Conservation (phyloP, 192 early-diverging fungal genomes). For the Gamsiella multidivaricata region DNA sequence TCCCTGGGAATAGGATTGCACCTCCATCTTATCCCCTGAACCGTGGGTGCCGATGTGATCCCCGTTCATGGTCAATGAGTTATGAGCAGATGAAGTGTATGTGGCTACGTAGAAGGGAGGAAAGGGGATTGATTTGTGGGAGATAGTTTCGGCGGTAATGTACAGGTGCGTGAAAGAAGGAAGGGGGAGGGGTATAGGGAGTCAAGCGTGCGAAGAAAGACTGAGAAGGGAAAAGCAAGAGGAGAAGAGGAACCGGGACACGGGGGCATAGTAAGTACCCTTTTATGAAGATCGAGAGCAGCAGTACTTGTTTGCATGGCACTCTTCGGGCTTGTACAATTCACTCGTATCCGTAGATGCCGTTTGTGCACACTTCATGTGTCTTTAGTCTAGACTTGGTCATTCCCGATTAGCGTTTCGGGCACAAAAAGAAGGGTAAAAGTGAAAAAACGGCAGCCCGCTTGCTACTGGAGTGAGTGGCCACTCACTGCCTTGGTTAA, state of each 20-base stretch:
- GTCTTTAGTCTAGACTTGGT: too few relatives aligned
- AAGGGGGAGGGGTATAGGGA: constrained; percentile 5
- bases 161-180: neutral
- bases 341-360: too few relatives aligned
- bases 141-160: neutral
- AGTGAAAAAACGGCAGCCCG: too few relatives aligned
- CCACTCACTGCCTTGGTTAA: too few relatives aligned
- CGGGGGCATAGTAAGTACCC: too few relatives aligned
- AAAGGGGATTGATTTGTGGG: neutral
- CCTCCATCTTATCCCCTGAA: constrained; percentile 23
- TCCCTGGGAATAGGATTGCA: constrained; percentile 21
- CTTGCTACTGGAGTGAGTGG: too few relatives aligned
- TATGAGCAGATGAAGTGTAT: neutral
- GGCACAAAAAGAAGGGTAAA: too few relatives aligned
- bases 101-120: constrained; percentile 3
- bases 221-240: constrained; percentile 11
- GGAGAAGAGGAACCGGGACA: neutral
- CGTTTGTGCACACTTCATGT: too few relatives aligned
- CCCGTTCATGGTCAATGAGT: constrained; percentile 11
- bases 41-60: constrained; percentile 16
- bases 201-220: constrained; percentile 3
- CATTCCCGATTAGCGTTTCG: too few relatives aligned
- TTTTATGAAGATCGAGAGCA: neutral
- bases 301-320: too few relatives aligned
- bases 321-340: too few relatives aligned